Evolutionary conservation across 306 rosid genomes (phyloP), one percentile per base, ranked within the genome.

Genomic region (Acacia acuminata): DNA sequence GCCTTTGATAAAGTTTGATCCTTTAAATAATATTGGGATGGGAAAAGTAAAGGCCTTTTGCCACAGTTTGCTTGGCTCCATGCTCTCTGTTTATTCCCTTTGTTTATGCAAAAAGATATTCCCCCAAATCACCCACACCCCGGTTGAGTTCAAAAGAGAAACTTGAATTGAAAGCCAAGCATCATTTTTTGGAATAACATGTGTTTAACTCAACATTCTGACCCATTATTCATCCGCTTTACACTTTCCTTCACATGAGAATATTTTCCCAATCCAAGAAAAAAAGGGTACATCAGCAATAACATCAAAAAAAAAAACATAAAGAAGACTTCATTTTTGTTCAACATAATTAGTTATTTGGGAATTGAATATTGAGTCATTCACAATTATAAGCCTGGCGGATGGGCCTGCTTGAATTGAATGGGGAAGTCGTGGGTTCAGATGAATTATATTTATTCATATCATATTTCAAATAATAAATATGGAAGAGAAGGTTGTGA

Each of bases 1-100:
- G 86, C 87, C 89, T 89, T 87, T 82, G 78, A 80, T 36, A 73
- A 88, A 79, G 83, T 58, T 17, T 42, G 58, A 19, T 73, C 43
- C 79, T 81, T 60, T 48, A 84, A 80, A 53, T 16, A 74, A 48
- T 8, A 17, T 45, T 77, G n/a, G 55, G 34, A 30, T 6, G 19
- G 55, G 48, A 67, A 73, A 67, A 65, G 75, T 72, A 71, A 71
- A 80, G 48, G 47, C 47, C 78, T 81, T 77, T 84, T 51, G 30
- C 30, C 12, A 11, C 20, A 48, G 50, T 78, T 83, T 78, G 82
- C 82, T 61, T 77, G 13, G 66, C 81, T 65, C 50, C 68, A 16
- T 72, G 10, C 74, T 58, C 74, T 58, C 79, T 74, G 79, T 70
- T 69, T 68, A 51, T 87, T 78, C 80, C 84, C 61, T 81, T 38